Base-by-base conservation (phyloP, 208 protist species). In the Endotrypanum monterogeii region DNA sequence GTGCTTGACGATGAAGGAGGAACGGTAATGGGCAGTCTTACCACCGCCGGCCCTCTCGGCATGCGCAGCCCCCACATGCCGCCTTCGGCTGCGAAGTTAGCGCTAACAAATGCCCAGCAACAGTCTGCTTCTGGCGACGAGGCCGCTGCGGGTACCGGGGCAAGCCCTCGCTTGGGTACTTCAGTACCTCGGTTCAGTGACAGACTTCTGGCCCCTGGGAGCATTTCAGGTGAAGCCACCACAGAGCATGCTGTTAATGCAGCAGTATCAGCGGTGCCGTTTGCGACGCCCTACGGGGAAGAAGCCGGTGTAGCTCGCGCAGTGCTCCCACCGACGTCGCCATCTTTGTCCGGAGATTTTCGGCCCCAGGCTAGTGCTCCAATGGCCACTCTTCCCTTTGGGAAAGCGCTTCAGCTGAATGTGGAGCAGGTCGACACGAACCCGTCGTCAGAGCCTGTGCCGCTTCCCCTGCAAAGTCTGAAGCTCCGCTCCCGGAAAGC, bases 381-480 rank as follows among this genome's bases (percentile, higher is more conserved):
- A 5, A 41, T 89, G 12, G 70, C 86, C 56, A 88, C 80, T 11
- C 28, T 97, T 16, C 89, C 91, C 8, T 87, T 97, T 68, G 91
- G 93, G 39, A 89, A 89, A n/a, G 58, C 79, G 1, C 83, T 97
- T 20, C 78, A 96, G 72, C 35, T 96, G 68, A 80, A 87, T n/a
- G 91, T 97, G 44, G 84, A 93, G 73, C 68, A 67, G 16, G 88
- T 95, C 32, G 73, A 87, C 23, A 93, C 85, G 39, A 83, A 92
- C 71, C 76, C 76, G 25, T 66, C 76, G 0, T 78, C 52, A 11
- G 88, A 85, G 44, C 83, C 86, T 39, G 83, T 95, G 32, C 91
- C 93, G 7, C 71, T 97, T 18, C 80, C 85, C 41, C 80, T 96
- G 37, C 89, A 95, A 82, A 80, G 88, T 69, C 84, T 94, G 65